phyloP scores from a whole-genome alignment of 164 flowering plant species.

The Annona cherimola region DNA sequence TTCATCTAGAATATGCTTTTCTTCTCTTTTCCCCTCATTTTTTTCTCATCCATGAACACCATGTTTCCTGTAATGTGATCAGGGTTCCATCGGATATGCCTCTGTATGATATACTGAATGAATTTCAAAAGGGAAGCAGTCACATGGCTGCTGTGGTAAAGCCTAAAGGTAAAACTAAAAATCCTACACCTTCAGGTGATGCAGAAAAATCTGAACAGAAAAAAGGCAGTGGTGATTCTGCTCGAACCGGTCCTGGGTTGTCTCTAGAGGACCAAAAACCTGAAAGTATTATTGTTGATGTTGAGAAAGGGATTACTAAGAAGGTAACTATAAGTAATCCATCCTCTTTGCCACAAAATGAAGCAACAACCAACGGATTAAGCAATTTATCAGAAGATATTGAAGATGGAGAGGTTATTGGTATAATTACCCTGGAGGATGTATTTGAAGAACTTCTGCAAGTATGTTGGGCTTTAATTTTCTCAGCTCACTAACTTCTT shows the following conservation, averaged over 20 bases:
- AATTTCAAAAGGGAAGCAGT: conserved; percentile 97
- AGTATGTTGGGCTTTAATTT: conserved; percentile 29
- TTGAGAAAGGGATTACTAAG: conserved; percentile 40
- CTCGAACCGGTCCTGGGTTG: conserved; percentile 57
- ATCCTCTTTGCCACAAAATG: conserved; percentile 22
- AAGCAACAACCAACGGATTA: conserved; percentile 27
- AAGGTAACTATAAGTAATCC: conserved; percentile 11
- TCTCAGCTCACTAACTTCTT: not conserved
- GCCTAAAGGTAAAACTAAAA: conserved; percentile 41
- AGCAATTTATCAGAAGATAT: conserved; percentile 44
- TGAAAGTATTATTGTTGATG: conserved; percentile 44
- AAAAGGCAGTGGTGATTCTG: conserved; percentile 22
- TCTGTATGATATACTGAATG: conserved; percentile 88
- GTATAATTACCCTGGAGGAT: conserved; percentile 97
- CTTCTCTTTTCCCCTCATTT: not conserved
- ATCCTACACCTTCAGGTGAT: conserved; percentile 26
- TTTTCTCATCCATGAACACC: not conserved
- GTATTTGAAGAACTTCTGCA: conserved; percentile 99
- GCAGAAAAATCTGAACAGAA: conserved; percentile 39
- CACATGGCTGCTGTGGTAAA: conserved; percentile 99
- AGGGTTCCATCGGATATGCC: conserved; percentile 99
- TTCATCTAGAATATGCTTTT: not conserved
- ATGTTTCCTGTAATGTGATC: conserved; percentile 16
- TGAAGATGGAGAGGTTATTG: conserved; percentile 92
- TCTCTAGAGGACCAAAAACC: conserved; percentile 34